Evolutionary conservation across 2,329 filamentous ascomycete genomes (phyloP).

Genomic region (Colletotrichum neosansevieriae): DNA sequence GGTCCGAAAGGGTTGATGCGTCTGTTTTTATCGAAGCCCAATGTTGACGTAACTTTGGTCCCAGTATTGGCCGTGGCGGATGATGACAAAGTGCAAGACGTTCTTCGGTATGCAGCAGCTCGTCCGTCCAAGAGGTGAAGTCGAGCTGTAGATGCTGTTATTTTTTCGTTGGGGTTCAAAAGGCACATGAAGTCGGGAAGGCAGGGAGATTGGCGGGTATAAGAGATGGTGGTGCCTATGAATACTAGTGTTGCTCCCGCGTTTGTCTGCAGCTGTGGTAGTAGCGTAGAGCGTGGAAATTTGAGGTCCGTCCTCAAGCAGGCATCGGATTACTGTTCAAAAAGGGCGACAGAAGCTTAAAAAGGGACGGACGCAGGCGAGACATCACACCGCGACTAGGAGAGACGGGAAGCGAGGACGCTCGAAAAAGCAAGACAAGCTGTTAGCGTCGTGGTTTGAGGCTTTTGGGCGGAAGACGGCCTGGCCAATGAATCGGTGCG

Average conservation of each 20-base stretch:
- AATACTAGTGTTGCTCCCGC: slow-evolving; percentile 3
- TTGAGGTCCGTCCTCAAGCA: slow-evolving; percentile 29
- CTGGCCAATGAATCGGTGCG: slow-evolving; percentile 27
- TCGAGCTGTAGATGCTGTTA: not conserved
- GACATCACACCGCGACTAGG: slow-evolving; percentile 37
- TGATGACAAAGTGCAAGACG: not conserved
- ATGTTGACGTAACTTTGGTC: slow-evolving; percentile 17
- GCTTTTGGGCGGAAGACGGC: slow-evolving; percentile 34
- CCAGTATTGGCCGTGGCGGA: not conserved
- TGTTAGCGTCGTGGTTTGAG: slow-evolving; percentile 37
- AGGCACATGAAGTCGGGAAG: not conserved
- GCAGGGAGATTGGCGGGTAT: slow-evolving; percentile 15
- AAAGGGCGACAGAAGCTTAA: slow-evolving; percentile 41
- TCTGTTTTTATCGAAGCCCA: slow-evolving; percentile 6
- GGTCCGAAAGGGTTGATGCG: not conserved
- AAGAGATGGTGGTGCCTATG: slow-evolving; percentile 12
- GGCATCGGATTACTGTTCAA: slow-evolving; percentile 32
- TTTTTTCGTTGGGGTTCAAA: not conserved
- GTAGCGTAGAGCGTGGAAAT: slow-evolving; percentile 18
- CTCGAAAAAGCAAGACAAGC: slow-evolving; percentile 35
- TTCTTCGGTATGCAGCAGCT: not conserved
- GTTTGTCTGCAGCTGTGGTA: slow-evolving; percentile 21
- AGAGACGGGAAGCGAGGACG: slow-evolving; percentile 28
- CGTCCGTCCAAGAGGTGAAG: not conserved
- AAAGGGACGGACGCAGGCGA: slow-evolving; percentile 38